Evolutionary conservation across 1,284 basidiomycete species (phyloP), one percentile per base, ranked within the genome.

Genomic region (Ganoderma boninense): DNA sequence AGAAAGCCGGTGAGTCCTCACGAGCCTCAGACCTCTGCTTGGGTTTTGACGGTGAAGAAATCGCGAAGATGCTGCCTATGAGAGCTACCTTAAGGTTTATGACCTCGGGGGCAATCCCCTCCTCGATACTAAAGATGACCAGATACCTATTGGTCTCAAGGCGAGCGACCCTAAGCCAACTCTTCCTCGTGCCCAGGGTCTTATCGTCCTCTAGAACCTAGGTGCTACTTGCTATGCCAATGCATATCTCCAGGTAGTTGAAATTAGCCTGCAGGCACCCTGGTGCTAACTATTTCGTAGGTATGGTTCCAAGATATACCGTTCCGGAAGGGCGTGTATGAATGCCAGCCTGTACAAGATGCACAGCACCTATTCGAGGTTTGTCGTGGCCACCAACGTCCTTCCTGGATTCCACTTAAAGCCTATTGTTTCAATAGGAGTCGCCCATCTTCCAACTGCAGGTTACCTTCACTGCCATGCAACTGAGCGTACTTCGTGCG

Each of bases 221-320:
- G 96, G 96, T 16, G 96, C 96, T 16, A 97, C 96, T 4, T 96
- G 95, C 78, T 97, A 97, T 74, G 95, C 95, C 65, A 97, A 97
- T 80, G 95, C 95, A 6, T 97, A 94, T 73, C 85, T 97, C 56
- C 96, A 98, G 83, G 93, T 92, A 73, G 40, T 80, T 29, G 20
- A 65, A 23, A 29, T 29, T 20, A 23, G 13, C n/a, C n/a, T 5
- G 8, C 26, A 29, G 4, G 23, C 54, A 16, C 29, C 13, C 32
- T 18, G n/a, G n/a, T 11, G 35, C 59, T 67, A 16, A 65, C 14
- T 38, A 29, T 18, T 70, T 32, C 43, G 5, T 69, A 90, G 88
- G 87, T 92, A 46, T 89, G 90, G 89, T 88, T 85, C 74, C 87
- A 89, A 75, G 88, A 92, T 73, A 73, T 87, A 26, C 81, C 84